Evolutionary conservation across 352 stramenopile genomes (phyloP), one percentile per base, ranked within the genome.

Genomic region (Pythium pectinolyticum): DNA sequence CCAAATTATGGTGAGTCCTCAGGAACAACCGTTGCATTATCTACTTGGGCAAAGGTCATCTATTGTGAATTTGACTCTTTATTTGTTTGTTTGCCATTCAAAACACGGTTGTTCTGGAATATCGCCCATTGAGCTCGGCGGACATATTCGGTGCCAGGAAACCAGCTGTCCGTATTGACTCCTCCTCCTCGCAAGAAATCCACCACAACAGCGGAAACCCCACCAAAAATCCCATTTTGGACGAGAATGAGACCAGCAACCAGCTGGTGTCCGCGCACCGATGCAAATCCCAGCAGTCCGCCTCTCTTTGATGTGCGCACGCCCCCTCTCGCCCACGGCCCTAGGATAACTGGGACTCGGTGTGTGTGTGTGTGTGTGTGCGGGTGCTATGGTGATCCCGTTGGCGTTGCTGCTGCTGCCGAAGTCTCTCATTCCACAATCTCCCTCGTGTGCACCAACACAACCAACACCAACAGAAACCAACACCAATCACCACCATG

Each of bases 391-490:
- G n/a, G n/a, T n/a, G n/a, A n/a, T n/a, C n/a, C n/a, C n/a, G n/a
- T n/a, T n/a, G n/a, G n/a, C n/a, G n/a, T n/a, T n/a, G n/a, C n/a
- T n/a, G n/a, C n/a, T n/a, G n/a, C n/a, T n/a, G n/a, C n/a, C n/a
- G n/a, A n/a, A n/a, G 15, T 43, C 51, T 15, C 52, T 60, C 52
- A 60, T 40, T 60, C 39, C 30, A 11, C 22, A 60, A 60, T 51
- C 39, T 50, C 14, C 52, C 52, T 48, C 35, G 9, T 8, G n/a
- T n/a, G n/a, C 24, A 34, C 43, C 43, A 25, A 50, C 43, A 50
- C 24, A 22, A 34, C 20, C 20, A 28, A 24, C 46, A 28, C 19
- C 24, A 11, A 46, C 31, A 57, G 31, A 30, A 35, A 54, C 32
- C n/a, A 12, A 27, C 35, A 25, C 14, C 25, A n/a, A 50, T 2